Conservation (phyloP, 805 yeast genomes). For the Schizosaccharomyces cryophilus region DNA sequence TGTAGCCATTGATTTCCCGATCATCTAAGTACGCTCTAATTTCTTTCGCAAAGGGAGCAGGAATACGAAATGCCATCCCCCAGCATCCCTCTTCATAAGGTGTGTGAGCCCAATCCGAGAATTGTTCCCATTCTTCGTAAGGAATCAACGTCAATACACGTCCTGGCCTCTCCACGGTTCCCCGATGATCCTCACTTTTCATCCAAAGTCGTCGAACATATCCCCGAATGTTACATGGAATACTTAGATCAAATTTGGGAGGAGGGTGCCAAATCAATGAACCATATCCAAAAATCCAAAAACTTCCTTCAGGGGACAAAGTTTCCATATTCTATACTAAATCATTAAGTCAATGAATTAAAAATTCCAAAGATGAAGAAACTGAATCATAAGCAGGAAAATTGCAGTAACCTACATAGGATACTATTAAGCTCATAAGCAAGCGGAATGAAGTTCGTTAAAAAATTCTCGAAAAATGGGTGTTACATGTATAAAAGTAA, state of each 20-base stretch:
- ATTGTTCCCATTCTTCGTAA: conserved; percentile 23
- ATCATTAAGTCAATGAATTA: too few relatives aligned
- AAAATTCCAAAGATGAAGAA: too few relatives aligned
- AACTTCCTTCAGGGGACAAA: neutral
- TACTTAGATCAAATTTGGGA: conserved; percentile 32
- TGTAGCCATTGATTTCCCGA: conserved; percentile 76
- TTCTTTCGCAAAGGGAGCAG: conserved; percentile 31
- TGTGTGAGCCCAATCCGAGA: conserved; percentile 16
- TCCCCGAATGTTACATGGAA: conserved; percentile 56
- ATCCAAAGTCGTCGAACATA: conserved; percentile 78
- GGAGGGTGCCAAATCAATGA: conserved; percentile 80
- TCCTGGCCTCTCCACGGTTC: conserved; percentile 70
- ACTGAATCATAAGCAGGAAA: too few relatives aligned
- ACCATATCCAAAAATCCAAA: conserved; percentile 78
- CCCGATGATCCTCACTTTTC: conserved; percentile 54
- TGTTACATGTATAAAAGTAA: too few relatives aligned
- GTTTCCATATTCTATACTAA: neutral
- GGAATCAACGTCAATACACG: conserved; percentile 66
- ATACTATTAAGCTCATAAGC: too few relatives aligned
- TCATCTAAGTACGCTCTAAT: conserved; percentile 50
- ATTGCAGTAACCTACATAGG: too few relatives aligned
- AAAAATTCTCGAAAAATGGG: too few relatives aligned
- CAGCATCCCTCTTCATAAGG: conserved; percentile 21
- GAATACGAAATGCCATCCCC: conserved; percentile 70
- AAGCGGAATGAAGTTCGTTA: too few relatives aligned